Evolutionary conservation across 257 asterid species (phyloP).

Genomic region (Nicotiana knightiana): DNA sequence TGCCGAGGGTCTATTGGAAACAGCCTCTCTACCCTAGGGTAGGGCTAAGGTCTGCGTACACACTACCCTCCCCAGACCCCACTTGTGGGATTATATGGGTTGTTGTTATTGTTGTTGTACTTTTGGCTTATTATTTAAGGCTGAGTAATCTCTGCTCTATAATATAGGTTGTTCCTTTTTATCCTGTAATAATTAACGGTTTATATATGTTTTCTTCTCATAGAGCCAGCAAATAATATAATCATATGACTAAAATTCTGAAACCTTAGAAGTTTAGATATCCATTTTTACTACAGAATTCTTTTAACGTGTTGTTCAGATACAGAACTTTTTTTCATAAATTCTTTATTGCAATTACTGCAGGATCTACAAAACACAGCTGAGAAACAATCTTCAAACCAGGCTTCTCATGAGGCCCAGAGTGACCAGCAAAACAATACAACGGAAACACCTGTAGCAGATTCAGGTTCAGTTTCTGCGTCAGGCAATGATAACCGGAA

Average conservation of each 20-base stretch:
- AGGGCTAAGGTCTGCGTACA: too few species aligned
- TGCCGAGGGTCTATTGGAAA: too few species aligned
- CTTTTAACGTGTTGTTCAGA: neutral
- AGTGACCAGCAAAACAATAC: constrained; percentile 52
- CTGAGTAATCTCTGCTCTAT: neutral
- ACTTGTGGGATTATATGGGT: too few species aligned
- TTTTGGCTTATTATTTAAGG: neutral
- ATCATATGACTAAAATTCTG: neutral
- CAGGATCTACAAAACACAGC: constrained; percentile 53
- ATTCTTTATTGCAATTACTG: neutral
- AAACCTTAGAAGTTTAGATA: neutral
- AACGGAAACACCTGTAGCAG: constrained; percentile 67
- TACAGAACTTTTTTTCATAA: neutral
- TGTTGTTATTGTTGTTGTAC: neutral
- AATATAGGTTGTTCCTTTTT: neutral
- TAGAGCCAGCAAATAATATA: neutral
- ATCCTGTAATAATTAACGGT: neutral
- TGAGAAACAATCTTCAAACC: constrained; percentile 57
- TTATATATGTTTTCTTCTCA: neutral
- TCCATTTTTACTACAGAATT: neutral
- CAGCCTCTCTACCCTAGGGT: too few species aligned
- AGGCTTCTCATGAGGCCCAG: constrained; percentile 58
- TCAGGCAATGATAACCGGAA: constrained; percentile 77
- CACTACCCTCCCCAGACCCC: too few species aligned
- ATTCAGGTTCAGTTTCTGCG: constrained; percentile 79